Evolutionary conservation across 495 filamentous ascomycete genomes (phyloP).

Genomic region (Recurvomyces mirabilis): DNA sequence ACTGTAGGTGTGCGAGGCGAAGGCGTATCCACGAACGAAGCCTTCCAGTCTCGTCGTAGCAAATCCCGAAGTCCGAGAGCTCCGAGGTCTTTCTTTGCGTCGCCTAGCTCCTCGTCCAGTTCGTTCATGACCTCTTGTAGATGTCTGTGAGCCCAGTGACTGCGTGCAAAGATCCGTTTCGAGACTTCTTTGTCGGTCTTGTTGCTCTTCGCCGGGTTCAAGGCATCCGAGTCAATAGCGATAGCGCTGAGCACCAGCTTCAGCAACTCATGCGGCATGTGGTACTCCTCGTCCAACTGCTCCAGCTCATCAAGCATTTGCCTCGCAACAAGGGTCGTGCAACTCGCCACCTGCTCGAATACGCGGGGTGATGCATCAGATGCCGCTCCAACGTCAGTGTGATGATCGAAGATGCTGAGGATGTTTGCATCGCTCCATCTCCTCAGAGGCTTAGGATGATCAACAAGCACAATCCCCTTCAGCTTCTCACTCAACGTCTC

Average conservation of each 20-base stretch:
- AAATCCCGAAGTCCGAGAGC: constrained; percentile 20
- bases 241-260: constrained; percentile 25
- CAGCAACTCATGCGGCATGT: constrained; percentile 25
- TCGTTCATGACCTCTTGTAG: constrained; percentile 20
- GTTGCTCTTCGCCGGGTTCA: constrained; percentile 4
- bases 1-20: constrained; percentile 22
- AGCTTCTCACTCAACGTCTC: constrained; percentile 21
- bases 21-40: constrained; percentile 21
- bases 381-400: constrained; percentile 18
- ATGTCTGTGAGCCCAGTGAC: constrained; percentile 14
- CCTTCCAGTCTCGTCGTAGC: constrained; percentile 24
- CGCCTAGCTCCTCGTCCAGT: constrained; percentile 21
- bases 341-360: constrained; percentile 23
- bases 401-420: constrained; percentile 25
- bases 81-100: constrained; percentile 22
- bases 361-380: constrained; percentile 20
- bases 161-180: constrained; percentile 17
- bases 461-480: constrained; percentile 22
- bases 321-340: constrained; percentile 22
- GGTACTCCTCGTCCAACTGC: constrained; percentile 21
- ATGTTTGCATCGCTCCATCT: constrained; percentile 22
- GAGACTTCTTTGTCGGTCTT: constrained; percentile 14
- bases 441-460: constrained; percentile 20
- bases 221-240: constrained; percentile 23
- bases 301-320: constrained; percentile 26